Evolutionary conservation across 176 grass and related monocot species (phyloP).

Genomic region (Eragrostis nindensis): DNA sequence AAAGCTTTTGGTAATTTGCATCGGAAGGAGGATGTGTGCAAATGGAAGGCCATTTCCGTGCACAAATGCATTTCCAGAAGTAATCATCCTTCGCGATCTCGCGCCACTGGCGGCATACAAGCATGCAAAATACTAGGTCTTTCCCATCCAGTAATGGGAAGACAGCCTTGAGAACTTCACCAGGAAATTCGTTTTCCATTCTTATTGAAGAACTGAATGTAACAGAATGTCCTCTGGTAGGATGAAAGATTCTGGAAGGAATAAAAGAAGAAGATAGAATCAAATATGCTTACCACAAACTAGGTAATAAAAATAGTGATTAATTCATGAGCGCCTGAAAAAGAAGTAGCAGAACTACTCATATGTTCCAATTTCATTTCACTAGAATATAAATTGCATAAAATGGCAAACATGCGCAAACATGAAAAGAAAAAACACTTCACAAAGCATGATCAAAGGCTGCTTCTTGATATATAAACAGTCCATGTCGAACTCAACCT

Average conservation of each 20-base stretch:
- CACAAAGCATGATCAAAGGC: not conserved
- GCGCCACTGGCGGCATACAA: constrained; percentile 68
- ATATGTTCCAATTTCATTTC: not conserved
- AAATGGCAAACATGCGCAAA: not conserved
- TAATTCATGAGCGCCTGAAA: not conserved
- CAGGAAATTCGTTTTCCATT: constrained; percentile 67
- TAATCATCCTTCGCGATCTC: constrained; percentile 74
- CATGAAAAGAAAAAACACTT: not conserved
- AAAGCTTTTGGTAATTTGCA: constrained; percentile 58
- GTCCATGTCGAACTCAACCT: not conserved
- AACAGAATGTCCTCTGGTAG: constrained; percentile 23
- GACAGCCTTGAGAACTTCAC: constrained; percentile 68
- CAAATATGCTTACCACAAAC: constrained; percentile 9
- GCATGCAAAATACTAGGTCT: constrained; percentile 78
- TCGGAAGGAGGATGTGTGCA: constrained; percentile 59
- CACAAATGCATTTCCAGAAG: constrained; percentile 85
- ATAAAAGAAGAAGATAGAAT: constrained; percentile 27
- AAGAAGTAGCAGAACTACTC: not conserved
- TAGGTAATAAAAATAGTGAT: not conserved
- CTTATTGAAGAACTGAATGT: constrained; percentile 24
- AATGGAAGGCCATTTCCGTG: constrained; percentile 70
- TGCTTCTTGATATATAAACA: not conserved
- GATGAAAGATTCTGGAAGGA: constrained; percentile 13
- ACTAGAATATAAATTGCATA: constrained; percentile 18
- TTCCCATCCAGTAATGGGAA: constrained; percentile 70